Percentiles rank a stretch among this genome's conserved stretches.
Conservation (phyloP, 768 basidiomycete species). For the Terana coerulea region DNA sequence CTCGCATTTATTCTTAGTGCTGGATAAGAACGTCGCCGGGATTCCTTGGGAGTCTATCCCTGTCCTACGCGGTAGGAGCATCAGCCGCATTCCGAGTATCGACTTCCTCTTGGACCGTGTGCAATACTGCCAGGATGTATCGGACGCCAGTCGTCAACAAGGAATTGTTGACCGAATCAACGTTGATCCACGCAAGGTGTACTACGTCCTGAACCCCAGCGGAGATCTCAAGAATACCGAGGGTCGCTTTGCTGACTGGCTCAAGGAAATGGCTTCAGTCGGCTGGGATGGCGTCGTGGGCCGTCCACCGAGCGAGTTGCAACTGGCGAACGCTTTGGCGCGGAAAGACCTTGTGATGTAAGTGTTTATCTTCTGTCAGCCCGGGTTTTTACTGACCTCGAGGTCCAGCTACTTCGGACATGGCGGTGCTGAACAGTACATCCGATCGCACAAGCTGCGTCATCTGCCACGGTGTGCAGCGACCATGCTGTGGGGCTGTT, state of each 20-base stretch:
- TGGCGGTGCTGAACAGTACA: conserved; percentile 92
- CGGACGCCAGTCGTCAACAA: conserved; percentile 11
- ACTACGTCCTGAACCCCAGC: conserved; percentile 88
- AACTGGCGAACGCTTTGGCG: conserved; percentile 69
- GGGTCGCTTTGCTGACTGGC: conserved; percentile 76
- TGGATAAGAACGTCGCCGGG: conserved; percentile 85
- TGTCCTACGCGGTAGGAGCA: conserved; percentile 72
- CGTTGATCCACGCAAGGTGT: conserved; percentile 68
- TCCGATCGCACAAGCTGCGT: conserved; percentile 82
- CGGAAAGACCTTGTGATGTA: conserved; percentile 87
- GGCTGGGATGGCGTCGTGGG: conserved; percentile 89
- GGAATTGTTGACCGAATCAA: conserved; percentile 40
- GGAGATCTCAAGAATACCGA: conserved; percentile 87
- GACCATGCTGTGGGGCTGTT: conserved; percentile 99
- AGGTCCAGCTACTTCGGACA: conserved; percentile 88
- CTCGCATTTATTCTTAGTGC: conserved; percentile 79
- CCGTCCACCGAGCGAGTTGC: conserved; percentile 74
- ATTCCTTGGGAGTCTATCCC: conserved; percentile 98
- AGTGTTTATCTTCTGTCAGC: conserved; percentile 31
- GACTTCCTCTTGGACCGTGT: conserved; percentile 87
- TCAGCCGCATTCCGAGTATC: conserved; percentile 90
- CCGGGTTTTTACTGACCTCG: not conserved
- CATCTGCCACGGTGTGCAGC: conserved; percentile 83
- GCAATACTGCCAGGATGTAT: conserved; percentile 41
- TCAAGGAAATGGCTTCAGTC: conserved; percentile 59